A percentile compares a stretch with the other conserved stretches of the same genome.
These are phyloP conservation scores for Tricholoma furcatifolium DNA, from an alignment of 768 basidiomycete species.

Conservation along the genomic window DNA sequence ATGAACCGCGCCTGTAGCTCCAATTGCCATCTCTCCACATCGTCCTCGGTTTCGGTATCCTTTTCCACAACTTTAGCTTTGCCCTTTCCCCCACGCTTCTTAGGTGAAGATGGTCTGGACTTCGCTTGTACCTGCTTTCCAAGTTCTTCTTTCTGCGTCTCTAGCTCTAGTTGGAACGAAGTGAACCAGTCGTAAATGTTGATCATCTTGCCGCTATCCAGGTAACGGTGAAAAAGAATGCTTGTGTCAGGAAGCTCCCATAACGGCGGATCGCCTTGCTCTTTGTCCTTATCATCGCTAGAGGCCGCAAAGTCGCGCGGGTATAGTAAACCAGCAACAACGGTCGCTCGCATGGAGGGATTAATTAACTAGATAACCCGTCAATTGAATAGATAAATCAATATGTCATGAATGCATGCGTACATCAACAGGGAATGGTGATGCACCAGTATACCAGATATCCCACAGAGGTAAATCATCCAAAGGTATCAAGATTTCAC, in stretches of 20 bases:
- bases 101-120: constrained; percentile 7
- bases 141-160: constrained; percentile 46
- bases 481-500: constrained; percentile 41
- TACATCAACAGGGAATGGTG: constrained; percentile 70
- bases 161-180: constrained; percentile 66
- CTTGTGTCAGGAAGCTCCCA: constrained; percentile 70
- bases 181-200: constrained; percentile 91
- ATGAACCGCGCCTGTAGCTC: constrained; percentile 79
- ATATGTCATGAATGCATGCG: constrained; percentile 2
- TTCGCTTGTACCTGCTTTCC: constrained; percentile 12
- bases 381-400: not conserved
- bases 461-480: constrained; percentile 62
- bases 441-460: constrained; percentile 68
- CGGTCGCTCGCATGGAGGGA: constrained; percentile 61
- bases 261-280: constrained; percentile 24
- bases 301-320: constrained; percentile 48
- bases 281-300: constrained; percentile 8
- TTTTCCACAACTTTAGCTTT: constrained; percentile 25
- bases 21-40: constrained; percentile 42
- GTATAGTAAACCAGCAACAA: constrained; percentile 59
- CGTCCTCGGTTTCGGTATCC: constrained; percentile 34
- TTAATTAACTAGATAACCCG: constrained; percentile 56
- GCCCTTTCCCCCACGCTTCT: constrained; percentile 18
- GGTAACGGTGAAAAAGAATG: constrained; percentile 74
- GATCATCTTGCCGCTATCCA: constrained; percentile 78